These are phyloP conservation scores for Cyanidiococcus yangmingshanensis DNA, from an alignment of 23 red algal genomes.

Conservation along the genomic window DNA sequence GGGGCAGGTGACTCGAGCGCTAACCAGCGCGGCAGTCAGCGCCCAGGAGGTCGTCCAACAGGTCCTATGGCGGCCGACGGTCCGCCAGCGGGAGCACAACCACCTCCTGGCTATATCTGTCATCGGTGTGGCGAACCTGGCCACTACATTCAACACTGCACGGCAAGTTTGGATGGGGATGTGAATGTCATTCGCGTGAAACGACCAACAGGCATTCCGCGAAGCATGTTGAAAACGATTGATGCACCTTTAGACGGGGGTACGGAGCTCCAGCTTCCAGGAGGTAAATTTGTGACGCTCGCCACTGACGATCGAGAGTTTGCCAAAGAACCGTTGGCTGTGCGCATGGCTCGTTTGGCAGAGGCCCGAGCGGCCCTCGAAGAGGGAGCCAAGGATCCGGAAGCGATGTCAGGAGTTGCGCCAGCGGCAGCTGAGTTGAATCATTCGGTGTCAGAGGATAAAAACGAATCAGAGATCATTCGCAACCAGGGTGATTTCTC, in stretches of 20 bases:
- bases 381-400: neutral
- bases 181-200: constrained; percentile 81
- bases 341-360: constrained; percentile 9
- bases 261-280: constrained; percentile 11
- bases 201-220: constrained; percentile 91
- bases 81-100: constrained; percentile 48
- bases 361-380: constrained; percentile 1
- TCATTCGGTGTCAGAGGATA: neutral
- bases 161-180: constrained; percentile 71
- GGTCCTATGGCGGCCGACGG: constrained; percentile 20
- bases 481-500: neutral
- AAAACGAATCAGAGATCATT: neutral
- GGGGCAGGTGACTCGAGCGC: constrained; percentile 22
- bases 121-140: constrained; percentile 85
- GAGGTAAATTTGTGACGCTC: constrained; percentile 13
- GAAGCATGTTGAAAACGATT: constrained; percentile 78
- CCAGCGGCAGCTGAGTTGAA: neutral
- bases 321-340: constrained; percentile 9
- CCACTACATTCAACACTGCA: constrained; percentile 99
- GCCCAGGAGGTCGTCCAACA: neutral
- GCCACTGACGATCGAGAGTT: constrained; percentile 17
- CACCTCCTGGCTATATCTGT: constrained; percentile 83
- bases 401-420: neutral
- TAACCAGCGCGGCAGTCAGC: constrained; percentile 18
- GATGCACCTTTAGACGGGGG: constrained; percentile 43